These are phyloP conservation scores for Curvularia sp. DNA, from an alignment of 2,329 filamentous ascomycete genomes.

Conservation along the genomic window DNA sequence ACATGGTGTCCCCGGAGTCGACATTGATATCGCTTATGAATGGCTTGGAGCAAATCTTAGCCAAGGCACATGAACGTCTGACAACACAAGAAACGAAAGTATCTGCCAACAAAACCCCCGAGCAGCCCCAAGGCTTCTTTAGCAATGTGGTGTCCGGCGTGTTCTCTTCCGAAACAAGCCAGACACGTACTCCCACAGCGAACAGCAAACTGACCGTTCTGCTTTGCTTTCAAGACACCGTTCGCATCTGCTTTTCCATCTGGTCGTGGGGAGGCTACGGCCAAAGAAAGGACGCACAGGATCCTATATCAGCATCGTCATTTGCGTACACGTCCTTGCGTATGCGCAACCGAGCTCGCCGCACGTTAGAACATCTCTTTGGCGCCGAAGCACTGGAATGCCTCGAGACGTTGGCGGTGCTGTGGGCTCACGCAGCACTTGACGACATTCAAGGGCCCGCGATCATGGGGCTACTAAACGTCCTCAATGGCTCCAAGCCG, in stretches of 20 bases:
- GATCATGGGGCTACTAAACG: constrained; percentile 86
- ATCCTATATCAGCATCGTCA: constrained; percentile 75
- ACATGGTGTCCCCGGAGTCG: constrained; percentile 65
- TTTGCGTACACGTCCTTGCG: constrained; percentile 90
- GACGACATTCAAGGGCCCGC: constrained; percentile 64
- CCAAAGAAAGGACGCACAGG: constrained; percentile 63
- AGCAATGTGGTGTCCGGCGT: constrained; percentile 94
- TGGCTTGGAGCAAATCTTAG: constrained; percentile 88
- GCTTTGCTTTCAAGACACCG: constrained; percentile 95
- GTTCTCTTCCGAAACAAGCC: constrained; percentile 78
- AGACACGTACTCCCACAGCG: constrained; percentile 82
- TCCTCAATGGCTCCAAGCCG: constrained; percentile 87
- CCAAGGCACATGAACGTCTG: constrained; percentile 83
- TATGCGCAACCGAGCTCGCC: constrained; percentile 86
- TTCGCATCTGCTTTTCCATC: constrained; percentile 88
- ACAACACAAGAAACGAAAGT: constrained; percentile 75
- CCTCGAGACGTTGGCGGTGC: constrained; percentile 84
- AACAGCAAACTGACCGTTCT: constrained; percentile 93
- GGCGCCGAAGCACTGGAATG: constrained; percentile 91
- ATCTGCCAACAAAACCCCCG: constrained; percentile 75
- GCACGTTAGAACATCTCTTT: constrained; percentile 91
- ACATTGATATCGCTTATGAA: constrained; percentile 87
- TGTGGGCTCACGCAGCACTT: constrained; percentile 71
- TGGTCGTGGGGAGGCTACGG: constrained; percentile 89
- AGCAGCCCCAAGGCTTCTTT: constrained; percentile 86